These are phyloP conservation scores for Globomyces sp. DNA, from an alignment of 371 early-diverging fungal genomes.

Conservation along the genomic window DNA sequence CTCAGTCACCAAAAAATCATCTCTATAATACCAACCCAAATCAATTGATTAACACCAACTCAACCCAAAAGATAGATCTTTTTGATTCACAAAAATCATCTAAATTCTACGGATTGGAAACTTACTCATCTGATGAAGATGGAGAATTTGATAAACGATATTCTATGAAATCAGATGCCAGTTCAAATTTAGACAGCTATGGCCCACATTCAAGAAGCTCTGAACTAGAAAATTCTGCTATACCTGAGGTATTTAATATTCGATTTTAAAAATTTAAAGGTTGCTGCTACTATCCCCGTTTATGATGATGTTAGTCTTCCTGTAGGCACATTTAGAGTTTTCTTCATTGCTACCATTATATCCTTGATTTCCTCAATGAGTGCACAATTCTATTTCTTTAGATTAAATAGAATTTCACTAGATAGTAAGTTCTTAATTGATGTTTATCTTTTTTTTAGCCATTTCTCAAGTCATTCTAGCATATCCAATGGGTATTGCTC, in stretches of 20 bases:
- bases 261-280: background rate
- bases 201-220: background rate
- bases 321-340: constrained; percentile 71
- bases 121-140: constrained; percentile 13
- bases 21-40: no score
- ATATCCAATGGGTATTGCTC: constrained; percentile 21
- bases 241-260: constrained; percentile 11
- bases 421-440: background rate
- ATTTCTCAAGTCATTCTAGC: constrained; percentile 16
- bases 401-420: background rate
- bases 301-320: constrained; percentile 52
- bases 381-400: constrained; percentile 15
- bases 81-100: no score
- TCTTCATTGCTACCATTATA: constrained; percentile 28
- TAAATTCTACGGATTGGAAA: constrained; percentile 13
- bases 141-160: background rate
- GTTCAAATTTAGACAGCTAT: constrained; percentile 10
- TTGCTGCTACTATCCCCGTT: constrained; percentile 15
- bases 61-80: no score
- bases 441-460: background rate
- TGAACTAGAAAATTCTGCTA: background rate
- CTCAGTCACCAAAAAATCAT: no score
- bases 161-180: background rate
- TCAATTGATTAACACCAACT: no score
- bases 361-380: background rate